Percentiles rank a stretch among this genome's conserved stretches.
phyloP scores from a whole-genome alignment of 495 filamentous ascomycete genomes.

The Rhypophila decipiens region DNA sequence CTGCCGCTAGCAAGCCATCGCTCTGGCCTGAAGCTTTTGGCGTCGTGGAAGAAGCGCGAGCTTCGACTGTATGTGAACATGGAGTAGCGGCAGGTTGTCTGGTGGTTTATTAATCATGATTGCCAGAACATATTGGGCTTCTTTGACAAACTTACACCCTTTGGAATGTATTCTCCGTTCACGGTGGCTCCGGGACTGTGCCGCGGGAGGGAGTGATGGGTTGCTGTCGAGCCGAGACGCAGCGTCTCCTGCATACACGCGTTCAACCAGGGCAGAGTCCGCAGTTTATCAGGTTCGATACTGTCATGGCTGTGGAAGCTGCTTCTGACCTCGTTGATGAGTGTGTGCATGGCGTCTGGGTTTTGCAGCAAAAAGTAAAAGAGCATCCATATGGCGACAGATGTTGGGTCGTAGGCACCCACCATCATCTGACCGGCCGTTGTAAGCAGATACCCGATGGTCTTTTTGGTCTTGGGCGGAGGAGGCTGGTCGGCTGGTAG shows the following conservation, averaged over 20 bases:
- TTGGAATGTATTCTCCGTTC: background rate
- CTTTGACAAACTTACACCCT: background rate
- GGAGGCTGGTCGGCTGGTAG: background rate
- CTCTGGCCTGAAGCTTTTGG: background rate
- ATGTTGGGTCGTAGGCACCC: background rate
- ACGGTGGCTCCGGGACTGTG: background rate
- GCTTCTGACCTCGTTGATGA: background rate
- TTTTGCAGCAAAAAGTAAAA: background rate
- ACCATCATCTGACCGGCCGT: background rate
- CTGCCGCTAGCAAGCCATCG: background rate
- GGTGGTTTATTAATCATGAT: background rate
- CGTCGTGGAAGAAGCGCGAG: background rate
- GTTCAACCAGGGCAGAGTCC: background rate
- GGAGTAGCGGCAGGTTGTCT: background rate
- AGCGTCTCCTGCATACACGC: background rate
- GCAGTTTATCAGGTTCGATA: background rate
- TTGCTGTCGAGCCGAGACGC: background rate
- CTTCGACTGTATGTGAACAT: background rate
- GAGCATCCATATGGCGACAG: background rate
- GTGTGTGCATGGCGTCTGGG: background rate
- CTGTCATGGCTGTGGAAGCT: background rate
- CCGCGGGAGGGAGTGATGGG: background rate
- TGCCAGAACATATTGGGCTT: too few relatives aligned
- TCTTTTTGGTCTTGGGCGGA: background rate
- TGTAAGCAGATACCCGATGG: background rate